These are phyloP conservation scores for Strobilomyces confusus DNA, from an alignment of 768 basidiomycete genomes.

Conservation along the genomic window DNA sequence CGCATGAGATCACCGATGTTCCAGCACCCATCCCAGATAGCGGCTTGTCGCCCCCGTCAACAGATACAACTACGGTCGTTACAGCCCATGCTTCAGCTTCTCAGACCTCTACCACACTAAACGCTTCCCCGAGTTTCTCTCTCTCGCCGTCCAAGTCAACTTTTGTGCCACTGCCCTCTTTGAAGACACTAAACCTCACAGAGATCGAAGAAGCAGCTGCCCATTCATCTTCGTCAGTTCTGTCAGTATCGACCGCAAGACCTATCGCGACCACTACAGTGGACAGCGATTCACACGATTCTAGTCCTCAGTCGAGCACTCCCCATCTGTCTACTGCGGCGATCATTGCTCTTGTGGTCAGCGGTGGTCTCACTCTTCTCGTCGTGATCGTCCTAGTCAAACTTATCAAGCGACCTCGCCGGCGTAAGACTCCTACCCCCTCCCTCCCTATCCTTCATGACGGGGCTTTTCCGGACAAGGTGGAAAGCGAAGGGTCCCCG, in stretches of 20 bases:
- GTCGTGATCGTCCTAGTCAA: slow-evolving; percentile 46
- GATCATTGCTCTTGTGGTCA: slow-evolving; percentile 52
- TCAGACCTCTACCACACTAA: slow-evolving; percentile 20
- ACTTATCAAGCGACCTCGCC: slow-evolving; percentile 46
- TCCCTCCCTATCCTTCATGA: slow-evolving; percentile 73
- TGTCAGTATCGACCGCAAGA: slow-evolving; percentile 2
- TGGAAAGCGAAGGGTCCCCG: slow-evolving; percentile 56
- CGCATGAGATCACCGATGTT: slow-evolving; percentile 27
- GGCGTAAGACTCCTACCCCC: slow-evolving; percentile 57
- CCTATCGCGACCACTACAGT: slow-evolving; percentile 2
- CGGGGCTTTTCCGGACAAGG: slow-evolving; percentile 41
- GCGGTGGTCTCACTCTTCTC: slow-evolving; percentile 46
- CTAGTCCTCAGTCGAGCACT: slow-evolving; percentile 10
- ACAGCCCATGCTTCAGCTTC: slow-evolving; percentile 18
- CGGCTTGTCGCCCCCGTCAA: slow-evolving; percentile 27
- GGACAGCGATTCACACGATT: background rate
- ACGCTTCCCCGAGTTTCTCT: slow-evolving; percentile 9
- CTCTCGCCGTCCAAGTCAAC: slow-evolving; percentile 17
- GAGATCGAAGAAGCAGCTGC: slow-evolving; percentile 15
- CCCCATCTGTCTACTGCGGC: slow-evolving; percentile 43
- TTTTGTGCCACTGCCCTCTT: slow-evolving; percentile 29
- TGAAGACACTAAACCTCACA: slow-evolving; percentile 25
- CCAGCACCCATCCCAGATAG: slow-evolving; percentile 32
- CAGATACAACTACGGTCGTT: slow-evolving; percentile 5
- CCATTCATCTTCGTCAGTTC: slow-evolving; percentile 8